A percentile compares a stretch with the other conserved stretches of the same genome.
These are phyloP conservation scores for Candida ortonii DNA, from an alignment of 805 yeast genomes.

Conservation along the genomic window DNA sequence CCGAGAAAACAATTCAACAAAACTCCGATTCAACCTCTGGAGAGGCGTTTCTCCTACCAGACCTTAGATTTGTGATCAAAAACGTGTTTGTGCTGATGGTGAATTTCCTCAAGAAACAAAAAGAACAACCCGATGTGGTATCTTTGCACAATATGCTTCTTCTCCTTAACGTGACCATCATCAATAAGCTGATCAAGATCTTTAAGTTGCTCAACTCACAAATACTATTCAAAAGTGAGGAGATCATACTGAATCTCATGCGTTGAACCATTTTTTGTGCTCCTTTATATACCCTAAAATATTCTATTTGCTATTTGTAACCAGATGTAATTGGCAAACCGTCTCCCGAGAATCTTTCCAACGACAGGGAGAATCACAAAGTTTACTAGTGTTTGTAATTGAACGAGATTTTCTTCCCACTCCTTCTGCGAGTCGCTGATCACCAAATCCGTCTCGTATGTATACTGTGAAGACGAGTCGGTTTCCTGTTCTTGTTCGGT, in stretches of 20 bases:
- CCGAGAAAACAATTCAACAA: conserved; percentile 4
- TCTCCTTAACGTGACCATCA: conserved; percentile 28
- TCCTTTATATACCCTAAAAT: conserved; percentile 1
- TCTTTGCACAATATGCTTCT: conserved; percentile 23
- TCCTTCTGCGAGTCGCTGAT: conserved; percentile 54
- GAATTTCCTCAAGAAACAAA: conserved; percentile 20
- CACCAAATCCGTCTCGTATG: conserved; percentile 31
- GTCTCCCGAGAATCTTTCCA: conserved; percentile 66
- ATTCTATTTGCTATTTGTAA: conserved; percentile 23
- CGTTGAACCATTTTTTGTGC: not conserved
- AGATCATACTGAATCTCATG: too few relatives aligned
- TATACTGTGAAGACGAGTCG: conserved; percentile 26
- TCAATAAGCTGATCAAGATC: conserved; percentile 29
- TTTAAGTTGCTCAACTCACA: conserved; percentile 13
- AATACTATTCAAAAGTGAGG: too few relatives aligned
- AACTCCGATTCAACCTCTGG: conserved; percentile 4
- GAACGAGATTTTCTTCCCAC: conserved; percentile 69
- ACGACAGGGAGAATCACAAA: conserved; percentile 62
- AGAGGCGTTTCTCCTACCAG: conserved; percentile 25
- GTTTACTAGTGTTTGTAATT: conserved; percentile 54
- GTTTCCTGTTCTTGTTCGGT: conserved; percentile 15
- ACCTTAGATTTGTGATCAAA: conserved; percentile 28
- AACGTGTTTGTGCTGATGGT: conserved; percentile 28
- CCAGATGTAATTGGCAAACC: conserved; percentile 44
- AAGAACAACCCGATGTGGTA: conserved; percentile 13